Evolutionary conservation across 345 rosid species (phyloP), one percentile per base, ranked within the genome.

Genomic region (Linum tenue): DNA sequence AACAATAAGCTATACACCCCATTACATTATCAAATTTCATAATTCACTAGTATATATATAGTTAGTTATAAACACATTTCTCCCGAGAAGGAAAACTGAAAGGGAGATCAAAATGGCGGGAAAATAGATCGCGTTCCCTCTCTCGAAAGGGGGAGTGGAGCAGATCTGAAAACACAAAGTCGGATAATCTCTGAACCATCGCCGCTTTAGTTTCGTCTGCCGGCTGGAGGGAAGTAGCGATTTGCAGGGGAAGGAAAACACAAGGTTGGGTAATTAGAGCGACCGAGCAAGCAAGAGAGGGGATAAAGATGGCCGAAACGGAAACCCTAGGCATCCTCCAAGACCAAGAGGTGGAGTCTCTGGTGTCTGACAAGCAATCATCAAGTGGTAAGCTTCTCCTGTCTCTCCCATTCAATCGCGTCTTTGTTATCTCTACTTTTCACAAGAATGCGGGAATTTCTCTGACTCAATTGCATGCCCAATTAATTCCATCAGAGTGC

Each of bases 351-450:
- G 77, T 90, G 72, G 77, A 85, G 59, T 73, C 87, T 66, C 84
- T 88, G 55, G 90, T 92, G 60, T 85, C 88, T 59, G 97, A 87
- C 81, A 81, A 84, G 55, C n/a, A n/a, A n/a, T n/a, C 82, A 84
- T 55, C 90, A 86, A 92, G 90, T 85, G 83, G 96, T 88, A 82
- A 72, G 50, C 31, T 31, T 62, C 60, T 50, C 5, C 7, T 51
- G 2, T 57, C 60, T 15, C 39, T 58, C 43, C 51, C 53, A 2
- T 31, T 7, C 6, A 39, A 1, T 31, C 12, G 9, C 44, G 3
- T 9, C 0, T 36, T 35, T 0, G 62, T 62, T n/a, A 0, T 41
- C 53, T 36, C 15, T 17, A 12, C 22, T 22, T 22, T 22, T 22
- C 31, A 22, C 31, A 22, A 22, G 31, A 22, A 22, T 22, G 31